Evolutionary conservation across 169 alveolate species (phyloP).

Genomic region (Cryptosporidium baileyi): DNA sequence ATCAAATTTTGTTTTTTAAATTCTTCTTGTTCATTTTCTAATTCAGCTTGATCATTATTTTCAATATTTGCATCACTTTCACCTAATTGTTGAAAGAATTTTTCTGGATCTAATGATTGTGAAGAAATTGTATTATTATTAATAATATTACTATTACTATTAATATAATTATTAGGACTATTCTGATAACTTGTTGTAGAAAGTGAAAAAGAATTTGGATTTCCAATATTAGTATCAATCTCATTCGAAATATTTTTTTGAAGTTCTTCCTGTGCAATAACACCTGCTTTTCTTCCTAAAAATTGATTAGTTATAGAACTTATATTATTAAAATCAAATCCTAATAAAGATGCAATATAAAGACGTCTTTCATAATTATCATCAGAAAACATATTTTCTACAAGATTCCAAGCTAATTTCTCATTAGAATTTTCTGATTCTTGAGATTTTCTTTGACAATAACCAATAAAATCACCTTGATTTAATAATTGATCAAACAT

Average conservation of each 20-base stretch:
- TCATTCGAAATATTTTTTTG: background rate
- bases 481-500: conserved; percentile 41
- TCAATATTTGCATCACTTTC: background rate
- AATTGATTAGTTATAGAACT: conserved; percentile 8
- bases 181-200: conserved; percentile 34
- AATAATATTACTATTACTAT: too few relatives aligned
- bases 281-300: conserved; percentile 58
- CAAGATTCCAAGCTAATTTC: conserved; percentile 63
- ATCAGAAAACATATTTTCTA: conserved; percentile 63
- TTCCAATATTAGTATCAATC: background rate
- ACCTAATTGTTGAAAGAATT: conserved; percentile 77
- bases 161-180: conserved; percentile 16
- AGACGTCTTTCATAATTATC: conserved; percentile 49
- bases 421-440: conserved; percentile 48
- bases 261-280: conserved; percentile 5
- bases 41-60: background rate
- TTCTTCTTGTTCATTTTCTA: background rate
- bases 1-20: background rate
- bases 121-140: background rate
- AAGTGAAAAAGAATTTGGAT: background rate
- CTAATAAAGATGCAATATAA: conserved; percentile 57
- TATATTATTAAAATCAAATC: conserved; percentile 28
- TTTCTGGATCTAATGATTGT: conserved; percentile 73
- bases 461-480: conserved; percentile 43
- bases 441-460: conserved; percentile 28